phyloP scores from a whole-genome alignment of 1,139 yeast genomes.

The Suhomyces anneliseae region DNA sequence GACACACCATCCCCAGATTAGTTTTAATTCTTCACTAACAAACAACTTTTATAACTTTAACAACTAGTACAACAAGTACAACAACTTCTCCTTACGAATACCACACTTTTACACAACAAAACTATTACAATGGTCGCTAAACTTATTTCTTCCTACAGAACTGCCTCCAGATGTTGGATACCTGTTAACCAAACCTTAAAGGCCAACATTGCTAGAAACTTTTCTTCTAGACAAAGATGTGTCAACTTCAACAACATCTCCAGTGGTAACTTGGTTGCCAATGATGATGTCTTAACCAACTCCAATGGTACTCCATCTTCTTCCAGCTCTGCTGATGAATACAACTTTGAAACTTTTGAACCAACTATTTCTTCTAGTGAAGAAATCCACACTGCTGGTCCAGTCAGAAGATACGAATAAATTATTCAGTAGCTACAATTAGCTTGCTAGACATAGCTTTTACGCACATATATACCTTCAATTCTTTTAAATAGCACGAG shows the following conservation, averaged over 20 bases:
- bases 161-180: slow-evolving; percentile 50
- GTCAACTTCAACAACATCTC: slow-evolving; percentile 38
- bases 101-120: no score
- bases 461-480: background rate
- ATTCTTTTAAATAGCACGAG: slow-evolving; percentile 1
- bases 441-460: background rate
- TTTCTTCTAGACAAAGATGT: slow-evolving; percentile 41
- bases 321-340: slow-evolving; percentile 16
- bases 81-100: no score
- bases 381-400: slow-evolving; percentile 48
- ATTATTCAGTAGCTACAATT: background rate
- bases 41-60: background rate
- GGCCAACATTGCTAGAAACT: slow-evolving; percentile 20
- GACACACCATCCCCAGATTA: background rate
- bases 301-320: slow-evolving; percentile 10
- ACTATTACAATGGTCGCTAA: slow-evolving; percentile 26
- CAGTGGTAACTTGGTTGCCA: slow-evolving; percentile 36
- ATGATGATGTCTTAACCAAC: slow-evolving; percentile 33
- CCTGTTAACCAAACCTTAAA: slow-evolving; percentile 24
- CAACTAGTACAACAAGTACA: background rate
- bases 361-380: slow-evolving; percentile 44
- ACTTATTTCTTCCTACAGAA: slow-evolving; percentile 39
- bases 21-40: background rate
- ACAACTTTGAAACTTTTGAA: slow-evolving; percentile 34
- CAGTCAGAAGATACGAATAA: slow-evolving; percentile 24